Evolutionary conservation across 1,284 basidiomycete species (phyloP), one percentile per base, ranked within the genome.

Genomic region (Irpex sp.): DNA sequence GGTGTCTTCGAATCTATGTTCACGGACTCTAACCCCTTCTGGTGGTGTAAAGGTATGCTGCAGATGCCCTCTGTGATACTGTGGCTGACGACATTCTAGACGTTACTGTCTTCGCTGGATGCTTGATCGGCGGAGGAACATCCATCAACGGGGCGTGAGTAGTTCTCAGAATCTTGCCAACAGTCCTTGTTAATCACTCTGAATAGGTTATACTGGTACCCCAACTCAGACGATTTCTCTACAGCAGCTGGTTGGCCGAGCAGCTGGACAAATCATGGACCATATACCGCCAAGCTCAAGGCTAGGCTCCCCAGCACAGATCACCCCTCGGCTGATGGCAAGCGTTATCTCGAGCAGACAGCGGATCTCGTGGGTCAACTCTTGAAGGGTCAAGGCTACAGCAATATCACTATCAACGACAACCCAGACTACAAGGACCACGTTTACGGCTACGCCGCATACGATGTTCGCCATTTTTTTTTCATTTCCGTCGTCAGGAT

Each of bases 1-100:
- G 86, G 86, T 63, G 69, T 86, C 54, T 87, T 87, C 69, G 85
- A 88, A 73, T 80, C 82, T 15, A 82, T 87, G 82, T 88, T 88
- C 74, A 78, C 80, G 2, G 84, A 85, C 64, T 70, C 74, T 36
- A 81, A 84, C 66, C 76, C 79, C 1, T 87, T 79, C 72, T 88
- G 83, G 80, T 88, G 86, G 86, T 87, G 86, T 74, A 85, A 84
- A 74, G 83, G 81, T 77, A 26, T 31, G 68, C 15, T 44, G 5
- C 37, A 11, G 8, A 15, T 2, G 2, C 9, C 26, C 5, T 19
- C 36, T 2, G 9, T 15, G 11, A 52, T 26, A 11, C 60, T 64
- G n/a, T 15, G 26, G 26, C 59, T 60, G 11, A 55, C 13, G n/a
- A 15, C 26, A 9, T 21, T 40, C 9, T 54, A 81, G 85, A 88